A percentile compares a stretch with the other conserved stretches of the same genome.
Conservation (phyloP, 345 rosid species). For the Sisymbrium altissimum region DNA sequence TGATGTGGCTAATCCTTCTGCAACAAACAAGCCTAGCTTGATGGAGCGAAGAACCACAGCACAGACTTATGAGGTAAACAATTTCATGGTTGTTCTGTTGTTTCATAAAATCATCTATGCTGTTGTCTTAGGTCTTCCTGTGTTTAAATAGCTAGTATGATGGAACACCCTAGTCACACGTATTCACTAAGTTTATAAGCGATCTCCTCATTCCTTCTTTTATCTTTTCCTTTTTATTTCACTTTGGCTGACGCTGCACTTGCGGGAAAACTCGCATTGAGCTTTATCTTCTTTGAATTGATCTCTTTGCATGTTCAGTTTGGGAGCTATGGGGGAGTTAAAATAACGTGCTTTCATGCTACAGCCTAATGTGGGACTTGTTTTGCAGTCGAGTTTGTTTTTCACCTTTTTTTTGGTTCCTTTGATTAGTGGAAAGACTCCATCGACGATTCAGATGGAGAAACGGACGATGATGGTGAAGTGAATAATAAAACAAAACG, state of each 20-base stretch:
- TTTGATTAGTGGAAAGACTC: conserved; percentile 39
- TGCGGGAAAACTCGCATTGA: background rate
- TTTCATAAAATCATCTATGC: background rate
- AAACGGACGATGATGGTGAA: conserved; percentile 5
- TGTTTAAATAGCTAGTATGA: conserved; percentile 3
- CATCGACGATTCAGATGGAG: conserved; percentile 26
- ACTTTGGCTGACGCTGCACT: conserved; percentile 8
- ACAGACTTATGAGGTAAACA: conserved; percentile 17
- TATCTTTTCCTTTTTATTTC: background rate
- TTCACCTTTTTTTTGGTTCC: conserved; percentile 1
- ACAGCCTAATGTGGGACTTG: background rate
- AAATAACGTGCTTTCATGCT: background rate
- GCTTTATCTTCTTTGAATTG: conserved; percentile 3
- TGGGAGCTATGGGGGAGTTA: background rate
- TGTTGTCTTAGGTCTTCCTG: background rate
- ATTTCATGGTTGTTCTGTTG: background rate
- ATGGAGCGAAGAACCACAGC: conserved; percentile 32
- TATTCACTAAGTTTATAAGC: background rate
- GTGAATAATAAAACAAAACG: conserved; percentile 4
- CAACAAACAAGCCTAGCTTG: conserved; percentile 13
- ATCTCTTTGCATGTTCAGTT: background rate
- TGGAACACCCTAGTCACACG: background rate
- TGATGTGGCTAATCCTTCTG: conserved; percentile 16
- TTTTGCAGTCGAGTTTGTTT: background rate
- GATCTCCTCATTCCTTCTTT: background rate